Evolutionary conservation across 768 basidiomycete genomes (phyloP).

Genomic region (Leccinum obscurum): DNA sequence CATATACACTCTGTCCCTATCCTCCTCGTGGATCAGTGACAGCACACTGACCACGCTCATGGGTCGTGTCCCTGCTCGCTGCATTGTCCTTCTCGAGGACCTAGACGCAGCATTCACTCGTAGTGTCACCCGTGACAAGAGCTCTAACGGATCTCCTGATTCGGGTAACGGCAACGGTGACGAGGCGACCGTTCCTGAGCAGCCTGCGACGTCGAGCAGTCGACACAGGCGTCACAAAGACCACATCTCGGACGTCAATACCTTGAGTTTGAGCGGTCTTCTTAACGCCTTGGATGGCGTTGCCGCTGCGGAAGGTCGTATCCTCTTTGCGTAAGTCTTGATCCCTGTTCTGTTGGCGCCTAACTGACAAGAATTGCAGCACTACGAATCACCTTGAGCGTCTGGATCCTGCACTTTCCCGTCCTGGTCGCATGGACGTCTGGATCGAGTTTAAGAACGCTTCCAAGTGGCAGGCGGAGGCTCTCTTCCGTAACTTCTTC

Average conservation of each 20-base stretch:
- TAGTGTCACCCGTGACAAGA: conserved; percentile 65
- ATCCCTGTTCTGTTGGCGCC: background rate
- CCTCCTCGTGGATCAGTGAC: conserved; percentile 86
- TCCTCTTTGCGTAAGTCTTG: conserved; percentile 79
- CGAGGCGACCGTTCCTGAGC: conserved; percentile 31
- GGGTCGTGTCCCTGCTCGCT: conserved; percentile 82
- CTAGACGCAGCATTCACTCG: conserved; percentile 88
- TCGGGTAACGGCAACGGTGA: conserved; percentile 35
- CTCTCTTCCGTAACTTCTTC: conserved; percentile 89
- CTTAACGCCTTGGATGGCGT: conserved; percentile 87
- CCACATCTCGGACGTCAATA: conserved; percentile 74
- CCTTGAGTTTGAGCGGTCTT: conserved; percentile 76
- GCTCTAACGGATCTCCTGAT: conserved; percentile 46
- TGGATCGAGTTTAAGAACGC: conserved; percentile 91
- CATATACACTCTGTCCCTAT: conserved; percentile 88
- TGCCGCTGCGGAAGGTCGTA: conserved; percentile 81
- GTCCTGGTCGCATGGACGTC: conserved; percentile 91
- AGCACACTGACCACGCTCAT: conserved; percentile 83
- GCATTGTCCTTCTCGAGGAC: conserved; percentile 88
- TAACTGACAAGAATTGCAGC: conserved; percentile 35
- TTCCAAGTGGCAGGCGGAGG: conserved; percentile 81
- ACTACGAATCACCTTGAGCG: conserved; percentile 92
- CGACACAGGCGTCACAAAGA: conserved; percentile 51
- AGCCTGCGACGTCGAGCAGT: conserved; percentile 36
- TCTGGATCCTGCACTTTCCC: conserved; percentile 87